phyloP scores from a whole-genome alignment of 2,329 filamentous ascomycete species.

The Penicillium frequentans region DNA sequence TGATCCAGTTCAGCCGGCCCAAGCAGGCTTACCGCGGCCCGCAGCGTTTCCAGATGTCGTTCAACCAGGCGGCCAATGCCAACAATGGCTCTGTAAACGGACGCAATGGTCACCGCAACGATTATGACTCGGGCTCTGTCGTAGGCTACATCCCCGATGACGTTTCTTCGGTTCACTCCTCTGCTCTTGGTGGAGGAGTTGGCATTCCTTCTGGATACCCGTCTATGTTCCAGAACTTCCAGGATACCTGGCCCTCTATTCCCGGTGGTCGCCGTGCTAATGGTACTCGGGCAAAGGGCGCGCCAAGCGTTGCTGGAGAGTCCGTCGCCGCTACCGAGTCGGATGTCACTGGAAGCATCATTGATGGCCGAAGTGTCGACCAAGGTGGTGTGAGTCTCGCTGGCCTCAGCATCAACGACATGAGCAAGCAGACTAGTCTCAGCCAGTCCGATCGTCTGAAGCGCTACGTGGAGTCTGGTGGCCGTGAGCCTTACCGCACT shows the following conservation, averaged over 20 bases:
- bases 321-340: slow-evolving; percentile 90
- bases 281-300: slow-evolving; percentile 66
- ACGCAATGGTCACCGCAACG: slow-evolving; percentile 50
- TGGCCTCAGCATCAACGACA: slow-evolving; percentile 72
- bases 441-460: slow-evolving; percentile 89
- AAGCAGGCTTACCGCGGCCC: slow-evolving; percentile 89
- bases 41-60: slow-evolving; percentile 81
- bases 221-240: slow-evolving; percentile 92
- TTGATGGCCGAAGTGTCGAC: slow-evolving; percentile 68
- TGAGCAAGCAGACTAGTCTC: slow-evolving; percentile 69
- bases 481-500: slow-evolving; percentile 58
- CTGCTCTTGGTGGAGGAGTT: slow-evolving; percentile 81
- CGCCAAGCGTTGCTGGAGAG: slow-evolving; percentile 81
- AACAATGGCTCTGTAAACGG: slow-evolving; percentile 55
- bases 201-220: slow-evolving; percentile 83
- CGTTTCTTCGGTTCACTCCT: slow-evolving; percentile 92
- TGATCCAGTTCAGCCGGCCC: slow-evolving; percentile 91
- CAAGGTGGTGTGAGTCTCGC: slow-evolving; percentile 88
- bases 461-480: slow-evolving; percentile 86
- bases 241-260: slow-evolving; percentile 84
- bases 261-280: slow-evolving; percentile 66
- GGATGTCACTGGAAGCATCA: slow-evolving; percentile 75
- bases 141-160: slow-evolving; percentile 96
- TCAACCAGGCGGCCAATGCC: slow-evolving; percentile 65
- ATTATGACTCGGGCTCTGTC: slow-evolving; percentile 80